phyloP scores from a whole-genome alignment of 2,329 filamentous ascomycete species.

The Talaromyces islandicus region DNA sequence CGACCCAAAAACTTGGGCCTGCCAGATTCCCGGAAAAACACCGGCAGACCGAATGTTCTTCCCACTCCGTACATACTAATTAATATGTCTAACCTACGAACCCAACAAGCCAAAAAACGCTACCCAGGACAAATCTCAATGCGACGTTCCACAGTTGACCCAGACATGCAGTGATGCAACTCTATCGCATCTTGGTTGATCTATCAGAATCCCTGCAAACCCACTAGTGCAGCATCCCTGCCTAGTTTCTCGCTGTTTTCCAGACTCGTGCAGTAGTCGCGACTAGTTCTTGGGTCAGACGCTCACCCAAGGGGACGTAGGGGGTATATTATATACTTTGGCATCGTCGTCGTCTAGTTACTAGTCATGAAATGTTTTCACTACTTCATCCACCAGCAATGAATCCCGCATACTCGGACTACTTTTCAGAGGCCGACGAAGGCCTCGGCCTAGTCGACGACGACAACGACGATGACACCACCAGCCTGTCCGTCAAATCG shows the following conservation, averaged over 20 bases:
- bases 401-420: not conserved
- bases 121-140: no score
- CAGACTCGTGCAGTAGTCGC: not conserved
- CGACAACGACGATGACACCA: not conserved
- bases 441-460: conserved; percentile 1
- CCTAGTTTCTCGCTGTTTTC: not conserved
- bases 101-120: no score
- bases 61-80: no score
- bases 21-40: not conserved
- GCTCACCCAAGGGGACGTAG: no score
- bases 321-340: no score
- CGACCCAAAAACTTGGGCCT: not conserved
- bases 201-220: not conserved
- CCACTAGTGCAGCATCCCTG: not conserved
- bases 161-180: not conserved
- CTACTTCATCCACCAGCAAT: not conserved
- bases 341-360: no score
- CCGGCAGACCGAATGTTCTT: not conserved
- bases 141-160: not conserved
- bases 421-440: not conserved
- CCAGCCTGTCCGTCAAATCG: conserved; percentile 3
- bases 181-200: not conserved
- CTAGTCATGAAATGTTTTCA: not conserved
- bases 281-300: not conserved
- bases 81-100: no score